Evolutionary conservation across 2,329 filamentous ascomycete genomes (phyloP), one percentile per base, ranked within the genome.

Genomic region (Colletotrichum caudatum): DNA sequence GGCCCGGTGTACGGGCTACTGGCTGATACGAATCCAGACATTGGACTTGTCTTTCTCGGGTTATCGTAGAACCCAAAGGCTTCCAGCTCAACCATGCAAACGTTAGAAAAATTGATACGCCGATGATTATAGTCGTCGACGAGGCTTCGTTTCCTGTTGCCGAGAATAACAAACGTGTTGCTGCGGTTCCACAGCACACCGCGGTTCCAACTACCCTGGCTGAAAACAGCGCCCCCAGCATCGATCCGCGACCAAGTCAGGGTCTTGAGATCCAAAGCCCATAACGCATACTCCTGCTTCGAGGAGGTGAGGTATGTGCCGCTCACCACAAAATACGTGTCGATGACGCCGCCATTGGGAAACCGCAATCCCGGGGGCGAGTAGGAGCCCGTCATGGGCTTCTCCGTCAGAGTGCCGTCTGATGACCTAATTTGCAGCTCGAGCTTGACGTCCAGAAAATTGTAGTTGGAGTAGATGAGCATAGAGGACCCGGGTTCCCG

Each of bases 381-480:
- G 73, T 94, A 94, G 7, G 90, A 88, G 23, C 93, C 93, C 23
- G 91, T 91, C 95, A 99, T 98, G 35, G 93, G 89, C 81, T 93
- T 95, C 80, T 99, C 96, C 1, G 90, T 89, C 64, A 99, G 84
- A 0, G 90, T 91, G 39, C 96, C 95, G 79, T 98, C 95, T 1
- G 94, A 89, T 11, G 93, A 86, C 64, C 96, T 90, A 59, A 99
- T 90, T 81, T 98, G 96, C 48, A 99, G 85, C 81, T 99, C 96
- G 33, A 99, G 85, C 80, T 97, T 98, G 75, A 99, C 96, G 77
- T 99, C 95, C 66, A 99, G 82, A 78, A 99, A 99, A 81, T 99
- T 98, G 82, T 99, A 99, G 80, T 99, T 99, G 33, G 95, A 98
- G 81, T 99, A 99, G 57, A 99, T 97, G 73, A 99, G 87, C 94